phyloP scores from a whole-genome alignment of 495 filamentous ascomycete species.

The Stereocaulon alpinum region DNA sequence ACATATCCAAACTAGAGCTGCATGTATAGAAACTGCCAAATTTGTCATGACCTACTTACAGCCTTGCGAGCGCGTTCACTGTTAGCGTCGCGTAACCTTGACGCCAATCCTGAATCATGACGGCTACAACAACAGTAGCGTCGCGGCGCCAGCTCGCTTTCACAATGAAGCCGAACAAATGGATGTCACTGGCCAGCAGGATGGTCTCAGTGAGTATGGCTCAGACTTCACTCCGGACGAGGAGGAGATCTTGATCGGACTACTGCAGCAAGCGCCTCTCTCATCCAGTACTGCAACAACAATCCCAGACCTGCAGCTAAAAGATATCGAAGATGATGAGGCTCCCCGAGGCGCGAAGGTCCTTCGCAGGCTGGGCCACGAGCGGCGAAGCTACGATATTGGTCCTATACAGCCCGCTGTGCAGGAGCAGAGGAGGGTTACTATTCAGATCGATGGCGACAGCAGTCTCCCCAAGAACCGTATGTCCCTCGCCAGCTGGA shows the following conservation, averaged over 20 bases:
- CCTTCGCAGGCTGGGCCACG: slow-evolving; percentile 35
- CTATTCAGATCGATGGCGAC: slow-evolving; percentile 16
- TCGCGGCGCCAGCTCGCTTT: not conserved
- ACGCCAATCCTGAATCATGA: slow-evolving; percentile 5
- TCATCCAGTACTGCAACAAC: slow-evolving; percentile 14
- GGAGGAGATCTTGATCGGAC: slow-evolving; percentile 38
- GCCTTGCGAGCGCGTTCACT: not conserved
- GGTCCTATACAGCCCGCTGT: slow-evolving; percentile 19
- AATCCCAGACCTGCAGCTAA: slow-evolving; percentile 6
- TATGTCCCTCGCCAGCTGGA: slow-evolving; percentile 25
- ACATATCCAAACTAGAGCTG: too few relatives aligned
- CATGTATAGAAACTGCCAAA: not conserved
- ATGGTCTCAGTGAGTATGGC: slow-evolving; percentile 54
- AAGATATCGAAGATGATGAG: slow-evolving; percentile 29
- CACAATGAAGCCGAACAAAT: slow-evolving; percentile 2
- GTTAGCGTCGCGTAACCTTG: not conserved
- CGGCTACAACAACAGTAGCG: slow-evolving; percentile 1
- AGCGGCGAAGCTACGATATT: slow-evolving; percentile 25
- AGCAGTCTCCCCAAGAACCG: slow-evolving; percentile 34
- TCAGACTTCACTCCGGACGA: slow-evolving; percentile 62
- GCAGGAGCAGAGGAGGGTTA: slow-evolving; percentile 10
- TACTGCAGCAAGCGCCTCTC: slow-evolving; percentile 32
- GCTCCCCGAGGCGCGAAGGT: slow-evolving; percentile 24
- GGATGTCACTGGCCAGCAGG: slow-evolving; percentile 15
- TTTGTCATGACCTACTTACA: not conserved